Percentiles rank a stretch among this genome's conserved stretches.
These are phyloP conservation scores for Roridomyces roridus DNA, from an alignment of 768 basidiomycete genomes.

Conservation along the genomic window DNA sequence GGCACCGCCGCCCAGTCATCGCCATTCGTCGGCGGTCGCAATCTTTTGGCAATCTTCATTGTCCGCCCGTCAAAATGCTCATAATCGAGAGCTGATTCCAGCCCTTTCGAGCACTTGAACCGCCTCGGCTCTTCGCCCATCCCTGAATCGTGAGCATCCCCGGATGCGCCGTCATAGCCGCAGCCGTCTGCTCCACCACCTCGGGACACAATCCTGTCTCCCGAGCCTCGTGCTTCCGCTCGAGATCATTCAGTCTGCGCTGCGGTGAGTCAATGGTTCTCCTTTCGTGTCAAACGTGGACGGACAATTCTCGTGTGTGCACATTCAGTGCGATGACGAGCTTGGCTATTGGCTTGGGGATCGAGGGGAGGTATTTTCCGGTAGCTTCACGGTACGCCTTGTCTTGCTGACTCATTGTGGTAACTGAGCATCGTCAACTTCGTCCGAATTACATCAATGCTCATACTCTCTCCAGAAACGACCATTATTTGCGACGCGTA, in stretches of 20 bases:
- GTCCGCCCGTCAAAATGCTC: too few relatives aligned
- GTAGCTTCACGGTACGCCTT: constrained; percentile 29
- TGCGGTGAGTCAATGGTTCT: not conserved
- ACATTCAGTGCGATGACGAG: constrained; percentile 34
- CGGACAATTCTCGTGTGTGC: constrained; percentile 38
- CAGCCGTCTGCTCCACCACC: constrained; percentile 27
- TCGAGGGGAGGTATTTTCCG: constrained; percentile 29
- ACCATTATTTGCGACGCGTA: not conserved
- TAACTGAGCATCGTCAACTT: constrained; percentile 17
- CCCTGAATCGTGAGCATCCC: constrained; percentile 32
- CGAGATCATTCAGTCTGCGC: constrained; percentile 33
- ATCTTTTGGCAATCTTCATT: too few relatives aligned
- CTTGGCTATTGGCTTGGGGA: constrained; percentile 33
- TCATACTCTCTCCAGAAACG: constrained; percentile 1
- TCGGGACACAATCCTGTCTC: constrained; percentile 27
- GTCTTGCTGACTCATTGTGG: constrained; percentile 26
- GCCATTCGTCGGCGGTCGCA: too few relatives aligned
- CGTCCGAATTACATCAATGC: not conserved
- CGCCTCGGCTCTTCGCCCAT: too few relatives aligned
- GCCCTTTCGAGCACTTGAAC: too few relatives aligned
- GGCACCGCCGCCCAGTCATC: too few relatives aligned
- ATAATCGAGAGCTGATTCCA: too few relatives aligned
- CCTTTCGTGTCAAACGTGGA: not conserved
- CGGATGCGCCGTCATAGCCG: constrained; percentile 29
- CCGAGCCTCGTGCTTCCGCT: constrained; percentile 30